A percentile compares a stretch with the other conserved stretches of the same genome.
Evolutionary conservation across 192 early-diverging fungal species (phyloP).

Genomic region (Dispira simplex): DNA sequence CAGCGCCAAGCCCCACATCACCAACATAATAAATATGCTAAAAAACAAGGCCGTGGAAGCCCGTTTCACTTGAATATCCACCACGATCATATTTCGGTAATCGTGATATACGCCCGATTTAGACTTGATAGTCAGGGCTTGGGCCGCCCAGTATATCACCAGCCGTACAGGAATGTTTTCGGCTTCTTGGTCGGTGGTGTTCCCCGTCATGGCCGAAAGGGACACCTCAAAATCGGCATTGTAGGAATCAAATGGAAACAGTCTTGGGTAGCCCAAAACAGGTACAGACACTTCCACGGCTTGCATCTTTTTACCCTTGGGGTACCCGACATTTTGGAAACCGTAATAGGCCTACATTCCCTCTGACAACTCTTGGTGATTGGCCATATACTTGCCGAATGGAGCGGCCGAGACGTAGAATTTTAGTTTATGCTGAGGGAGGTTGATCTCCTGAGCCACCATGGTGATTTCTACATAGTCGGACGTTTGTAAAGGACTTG

Average conservation of each 20-base stretch:
- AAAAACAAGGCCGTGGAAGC: neutral
- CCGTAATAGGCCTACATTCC: neutral
- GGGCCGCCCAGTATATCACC: neutral
- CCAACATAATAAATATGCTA: neutral
- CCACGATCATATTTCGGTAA: neutral
- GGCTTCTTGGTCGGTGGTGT: neutral
- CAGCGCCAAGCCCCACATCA: neutral
- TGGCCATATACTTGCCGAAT: neutral
- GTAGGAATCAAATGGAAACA: constrained; percentile 2
- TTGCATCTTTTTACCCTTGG: neutral
- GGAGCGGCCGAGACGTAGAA: neutral
- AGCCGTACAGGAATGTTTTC: neutral
- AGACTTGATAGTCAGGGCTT: neutral
- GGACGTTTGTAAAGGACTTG: neutral
- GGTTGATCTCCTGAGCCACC: neutral
- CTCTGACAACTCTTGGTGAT: neutral
- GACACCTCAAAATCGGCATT: neutral
- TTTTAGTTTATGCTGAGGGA: neutral
- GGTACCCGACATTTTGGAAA: neutral
- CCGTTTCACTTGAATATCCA: neutral
- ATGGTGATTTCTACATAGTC: constrained; percentile 1
- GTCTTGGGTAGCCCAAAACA: neutral
- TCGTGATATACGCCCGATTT: neutral
- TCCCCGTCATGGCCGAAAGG: neutral
- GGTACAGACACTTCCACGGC: neutral